Conservation (phyloP, 345 rosid species). For the Populus pruinosa region DNA sequence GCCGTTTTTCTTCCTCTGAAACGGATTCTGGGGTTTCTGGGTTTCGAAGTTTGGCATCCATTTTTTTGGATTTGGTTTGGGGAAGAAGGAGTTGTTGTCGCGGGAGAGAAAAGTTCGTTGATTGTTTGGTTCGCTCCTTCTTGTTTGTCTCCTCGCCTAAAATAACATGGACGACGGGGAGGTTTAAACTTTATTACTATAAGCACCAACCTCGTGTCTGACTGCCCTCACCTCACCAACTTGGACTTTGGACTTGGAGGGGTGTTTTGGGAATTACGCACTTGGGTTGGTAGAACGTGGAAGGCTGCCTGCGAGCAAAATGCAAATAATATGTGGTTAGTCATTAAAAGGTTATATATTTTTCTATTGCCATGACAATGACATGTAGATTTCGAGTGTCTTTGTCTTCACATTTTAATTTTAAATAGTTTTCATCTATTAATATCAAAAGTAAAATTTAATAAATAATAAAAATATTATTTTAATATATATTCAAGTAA, state of each 20-base stretch:
- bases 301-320: no score
- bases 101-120: not conserved
- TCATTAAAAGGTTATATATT: no score
- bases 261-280: not conserved
- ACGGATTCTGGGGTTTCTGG: conserved; percentile 29
- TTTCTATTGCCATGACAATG: no score
- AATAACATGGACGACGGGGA: not conserved
- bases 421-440: no score
- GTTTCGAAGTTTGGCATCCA: conserved; percentile 45
- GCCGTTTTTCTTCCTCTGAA: conserved; percentile 21
- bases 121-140: not conserved
- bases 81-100: not conserved
- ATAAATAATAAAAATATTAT: no score
- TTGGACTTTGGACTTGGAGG: not conserved
- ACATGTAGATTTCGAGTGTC: no score
- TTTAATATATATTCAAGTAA: no score
- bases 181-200: not conserved
- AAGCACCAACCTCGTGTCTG: not conserved
- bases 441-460: no score
- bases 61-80: not conserved
- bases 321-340: no score
- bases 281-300: conserved; percentile 3
- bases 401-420: no score
- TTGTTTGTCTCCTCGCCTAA: not conserved
- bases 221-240: not conserved